Conservation (phyloP, 2,329 filamentous ascomycete genomes). For the Colletotrichum plurivorum region DNA sequence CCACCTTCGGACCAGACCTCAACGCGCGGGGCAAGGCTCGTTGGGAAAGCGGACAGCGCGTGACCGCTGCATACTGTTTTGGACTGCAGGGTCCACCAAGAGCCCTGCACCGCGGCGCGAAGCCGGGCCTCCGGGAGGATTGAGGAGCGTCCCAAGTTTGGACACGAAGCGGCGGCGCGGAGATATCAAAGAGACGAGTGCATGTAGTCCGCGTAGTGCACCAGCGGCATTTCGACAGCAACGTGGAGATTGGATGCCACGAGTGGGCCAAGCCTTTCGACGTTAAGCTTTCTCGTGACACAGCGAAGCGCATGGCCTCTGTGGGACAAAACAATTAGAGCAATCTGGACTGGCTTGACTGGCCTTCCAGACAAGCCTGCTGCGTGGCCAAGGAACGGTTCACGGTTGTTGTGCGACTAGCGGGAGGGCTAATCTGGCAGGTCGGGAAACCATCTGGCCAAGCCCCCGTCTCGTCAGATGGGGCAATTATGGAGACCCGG, state of each 20-base stretch:
- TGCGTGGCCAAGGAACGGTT: constrained; percentile 37
- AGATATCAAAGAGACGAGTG: too few relatives aligned
- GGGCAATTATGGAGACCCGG: constrained; percentile 23
- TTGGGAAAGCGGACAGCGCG: constrained; percentile 13
- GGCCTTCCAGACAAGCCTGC: constrained; percentile 20
- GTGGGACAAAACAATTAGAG: constrained; percentile 17
- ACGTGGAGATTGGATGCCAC: background rate
- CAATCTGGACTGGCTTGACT: constrained; percentile 7
- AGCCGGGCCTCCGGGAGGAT: constrained; percentile 28
- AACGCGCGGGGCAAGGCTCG: constrained; percentile 17
- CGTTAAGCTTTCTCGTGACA: constrained; percentile 39
- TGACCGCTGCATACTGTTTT: constrained; percentile 2
- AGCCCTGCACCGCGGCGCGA: constrained; percentile 19
- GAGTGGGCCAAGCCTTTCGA: constrained; percentile 6
- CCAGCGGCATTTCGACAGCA: background rate
- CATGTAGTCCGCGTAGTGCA: background rate
- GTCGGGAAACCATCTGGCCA: constrained; percentile 22
- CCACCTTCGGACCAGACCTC: constrained; percentile 7
- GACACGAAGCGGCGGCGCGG: background rate
- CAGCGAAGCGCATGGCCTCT: constrained; percentile 18
- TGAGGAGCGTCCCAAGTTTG: constrained; percentile 6
- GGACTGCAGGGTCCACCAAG: constrained; percentile 4
- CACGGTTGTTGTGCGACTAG: constrained; percentile 37
- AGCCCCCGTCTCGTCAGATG: constrained; percentile 13
- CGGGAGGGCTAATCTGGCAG: constrained; percentile 39